Percentiles rank a stretch among this genome's conserved stretches.
Evolutionary conservation across 192 early-diverging fungal genomes (phyloP).

Genomic region (Podila verticillata): DNA sequence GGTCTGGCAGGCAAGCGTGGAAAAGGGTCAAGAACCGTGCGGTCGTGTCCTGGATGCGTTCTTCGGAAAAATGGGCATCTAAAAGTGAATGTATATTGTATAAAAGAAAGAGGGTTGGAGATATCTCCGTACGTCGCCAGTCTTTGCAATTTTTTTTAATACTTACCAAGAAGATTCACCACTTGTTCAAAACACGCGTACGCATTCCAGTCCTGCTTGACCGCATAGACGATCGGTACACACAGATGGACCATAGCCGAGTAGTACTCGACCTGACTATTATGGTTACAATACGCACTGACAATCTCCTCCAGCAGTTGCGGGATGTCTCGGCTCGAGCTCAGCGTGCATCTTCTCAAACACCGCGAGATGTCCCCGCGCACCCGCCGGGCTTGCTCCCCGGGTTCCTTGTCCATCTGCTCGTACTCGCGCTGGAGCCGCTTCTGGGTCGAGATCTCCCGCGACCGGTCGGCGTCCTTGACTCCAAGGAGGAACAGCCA

Average conservation of each 20-base stretch:
- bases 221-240: slow-evolving; percentile 81
- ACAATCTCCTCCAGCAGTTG: slow-evolving; percentile 81
- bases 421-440: slow-evolving; percentile 32
- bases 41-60: slow-evolving; percentile 77
- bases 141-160: neutral
- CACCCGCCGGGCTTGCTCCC: slow-evolving; percentile 73
- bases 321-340: slow-evolving; percentile 39
- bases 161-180: slow-evolving; percentile 70
- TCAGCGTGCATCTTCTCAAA: slow-evolving; percentile 41
- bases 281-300: slow-evolving; percentile 81
- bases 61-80: slow-evolving; percentile 74
- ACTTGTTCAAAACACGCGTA: slow-evolving; percentile 85
- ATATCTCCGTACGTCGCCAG: too few relatives aligned
- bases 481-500: slow-evolving; percentile 35
- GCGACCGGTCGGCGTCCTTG: slow-evolving; percentile 22
- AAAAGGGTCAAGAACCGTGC: slow-evolving; percentile 89
- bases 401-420: slow-evolving; percentile 69
- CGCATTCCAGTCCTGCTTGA: slow-evolving; percentile 77
- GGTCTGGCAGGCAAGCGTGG: slow-evolving; percentile 81
- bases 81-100: neutral
- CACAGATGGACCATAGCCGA: slow-evolving; percentile 77
- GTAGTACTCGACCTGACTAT: slow-evolving; percentile 78
- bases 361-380: slow-evolving; percentile 80
- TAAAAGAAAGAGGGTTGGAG: neutral
- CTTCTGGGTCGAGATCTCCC: slow-evolving; percentile 29